phyloP scores from a whole-genome alignment of 306 rosid genomes.

The Vigna mungo region DNA sequence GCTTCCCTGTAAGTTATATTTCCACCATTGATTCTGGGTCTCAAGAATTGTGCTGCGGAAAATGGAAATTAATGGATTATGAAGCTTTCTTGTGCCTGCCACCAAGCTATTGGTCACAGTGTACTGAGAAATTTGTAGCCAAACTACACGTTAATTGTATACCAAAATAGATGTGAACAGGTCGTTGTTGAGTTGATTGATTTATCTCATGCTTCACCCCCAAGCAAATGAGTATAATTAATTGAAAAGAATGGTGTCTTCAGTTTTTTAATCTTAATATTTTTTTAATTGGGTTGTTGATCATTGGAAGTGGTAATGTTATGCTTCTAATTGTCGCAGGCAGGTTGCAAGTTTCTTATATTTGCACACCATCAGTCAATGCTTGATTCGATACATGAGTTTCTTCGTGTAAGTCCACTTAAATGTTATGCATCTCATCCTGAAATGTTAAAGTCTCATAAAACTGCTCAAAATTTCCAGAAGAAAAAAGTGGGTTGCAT shows the following conservation, averaged over 20 bases:
- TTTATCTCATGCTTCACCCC: conserved; percentile 15
- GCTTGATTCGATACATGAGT: conserved; percentile 84
- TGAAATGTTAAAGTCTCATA: conserved; percentile 45
- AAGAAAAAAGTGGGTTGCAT: conserved; percentile 92
- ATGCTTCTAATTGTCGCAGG: conserved; percentile 60
- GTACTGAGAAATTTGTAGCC: conserved; percentile 16
- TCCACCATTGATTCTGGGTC: conserved; percentile 34
- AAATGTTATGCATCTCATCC: conserved; percentile 44
- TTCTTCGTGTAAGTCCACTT: conserved; percentile 76
- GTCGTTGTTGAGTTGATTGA: conserved; percentile 23
- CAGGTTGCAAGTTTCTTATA: conserved; percentile 95
- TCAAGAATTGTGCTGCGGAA: conserved; percentile 14
- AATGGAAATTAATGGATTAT: conserved; percentile 4
- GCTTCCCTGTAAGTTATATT: neutral
- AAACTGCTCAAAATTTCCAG: conserved; percentile 61
- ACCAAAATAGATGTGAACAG: conserved; percentile 5
- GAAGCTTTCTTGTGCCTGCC: conserved; percentile 19
- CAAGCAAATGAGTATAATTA: neutral
- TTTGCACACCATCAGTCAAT: conserved; percentile 95
- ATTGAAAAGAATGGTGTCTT: conserved; percentile 12
- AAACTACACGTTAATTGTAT: neutral
- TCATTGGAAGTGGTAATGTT: conserved; percentile 27
- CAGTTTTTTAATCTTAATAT: conserved; percentile 16
- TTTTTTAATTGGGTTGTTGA: conserved; percentile 32
- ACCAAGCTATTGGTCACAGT: neutral